Conservation (phyloP, 2,329 filamentous ascomycete species). For the Monosporascus sp. region DNA sequence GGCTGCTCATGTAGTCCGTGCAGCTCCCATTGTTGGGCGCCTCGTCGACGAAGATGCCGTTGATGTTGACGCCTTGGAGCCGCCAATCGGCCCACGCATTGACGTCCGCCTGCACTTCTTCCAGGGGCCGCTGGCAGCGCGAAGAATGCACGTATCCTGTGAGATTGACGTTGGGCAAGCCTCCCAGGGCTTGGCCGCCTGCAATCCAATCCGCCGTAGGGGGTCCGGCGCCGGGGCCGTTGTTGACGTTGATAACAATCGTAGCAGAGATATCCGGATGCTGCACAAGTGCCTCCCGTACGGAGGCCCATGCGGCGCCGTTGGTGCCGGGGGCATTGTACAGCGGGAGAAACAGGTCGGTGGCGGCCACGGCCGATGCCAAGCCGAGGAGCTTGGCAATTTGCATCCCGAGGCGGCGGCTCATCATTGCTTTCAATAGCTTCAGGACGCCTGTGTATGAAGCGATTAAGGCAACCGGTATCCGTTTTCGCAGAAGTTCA, state of each 20-base stretch:
- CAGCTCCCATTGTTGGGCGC: neutral
- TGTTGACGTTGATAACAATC: constrained; percentile 1
- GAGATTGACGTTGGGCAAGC: neutral
- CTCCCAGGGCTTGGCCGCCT: neutral
- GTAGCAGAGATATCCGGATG: neutral
- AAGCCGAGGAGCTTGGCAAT: neutral
- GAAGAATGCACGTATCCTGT: neutral
- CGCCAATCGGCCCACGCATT: constrained; percentile 2
- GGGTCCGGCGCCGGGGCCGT: neutral
- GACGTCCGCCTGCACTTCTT: constrained; percentile 1
- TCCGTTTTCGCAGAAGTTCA: no score
- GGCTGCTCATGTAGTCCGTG: neutral
- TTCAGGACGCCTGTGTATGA: no score
- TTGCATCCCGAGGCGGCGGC: neutral
- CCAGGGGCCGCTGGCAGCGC: neutral
- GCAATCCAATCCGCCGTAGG: neutral
- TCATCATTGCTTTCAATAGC: neutral
- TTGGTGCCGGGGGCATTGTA: constrained; percentile 2
- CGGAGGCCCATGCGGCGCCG: constrained; percentile 1
- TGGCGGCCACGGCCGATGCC: neutral
- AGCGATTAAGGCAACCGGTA: no score
- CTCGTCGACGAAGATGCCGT: constrained; percentile 5
- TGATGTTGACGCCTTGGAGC: neutral
- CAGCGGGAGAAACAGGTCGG: constrained; percentile 1
- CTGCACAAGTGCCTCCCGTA: neutral